Conservation (phyloP, 176 grass and related monocot genomes). For the Tillandsia fasciculata region DNA sequence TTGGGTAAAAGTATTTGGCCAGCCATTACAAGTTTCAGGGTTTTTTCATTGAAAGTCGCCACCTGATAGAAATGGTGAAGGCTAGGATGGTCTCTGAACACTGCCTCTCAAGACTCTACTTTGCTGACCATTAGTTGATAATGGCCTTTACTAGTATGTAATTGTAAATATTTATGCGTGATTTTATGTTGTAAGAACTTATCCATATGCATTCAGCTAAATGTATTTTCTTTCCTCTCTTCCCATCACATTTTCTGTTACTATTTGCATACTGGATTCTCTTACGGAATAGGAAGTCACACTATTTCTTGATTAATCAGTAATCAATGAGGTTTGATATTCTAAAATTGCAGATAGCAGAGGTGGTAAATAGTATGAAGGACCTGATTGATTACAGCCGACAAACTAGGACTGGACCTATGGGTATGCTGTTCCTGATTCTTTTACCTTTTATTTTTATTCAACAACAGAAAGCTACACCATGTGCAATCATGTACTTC, state of each 20-base stretch:
- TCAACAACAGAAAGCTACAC: not conserved
- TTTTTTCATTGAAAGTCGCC: no score
- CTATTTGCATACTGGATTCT: not conserved
- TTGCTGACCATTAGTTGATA: no score
- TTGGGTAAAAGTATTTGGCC: no score
- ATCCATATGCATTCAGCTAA: not conserved
- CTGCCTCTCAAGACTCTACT: no score
- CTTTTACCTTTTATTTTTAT: not conserved
- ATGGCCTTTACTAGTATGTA: no score
- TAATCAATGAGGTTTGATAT: conserved; percentile 9
- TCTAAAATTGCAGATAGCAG: conserved; percentile 61
- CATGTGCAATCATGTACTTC: not conserved
- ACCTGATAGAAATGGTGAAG: no score
- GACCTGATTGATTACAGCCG: conserved; percentile 97
- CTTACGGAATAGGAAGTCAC: not conserved
- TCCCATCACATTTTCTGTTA: not conserved
- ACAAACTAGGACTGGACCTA: conserved; percentile 77
- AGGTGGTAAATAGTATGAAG: conserved; percentile 98
- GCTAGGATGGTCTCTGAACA: no score
- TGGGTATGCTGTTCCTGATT: conserved; percentile 31
- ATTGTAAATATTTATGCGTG: no score
- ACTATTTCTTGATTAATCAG: not conserved
- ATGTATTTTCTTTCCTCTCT: not conserved
- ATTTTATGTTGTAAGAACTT: no score
- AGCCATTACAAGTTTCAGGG: no score